phyloP scores from a whole-genome alignment of 352 stramenopile species.

The Saprolegnia diclina region DNA sequence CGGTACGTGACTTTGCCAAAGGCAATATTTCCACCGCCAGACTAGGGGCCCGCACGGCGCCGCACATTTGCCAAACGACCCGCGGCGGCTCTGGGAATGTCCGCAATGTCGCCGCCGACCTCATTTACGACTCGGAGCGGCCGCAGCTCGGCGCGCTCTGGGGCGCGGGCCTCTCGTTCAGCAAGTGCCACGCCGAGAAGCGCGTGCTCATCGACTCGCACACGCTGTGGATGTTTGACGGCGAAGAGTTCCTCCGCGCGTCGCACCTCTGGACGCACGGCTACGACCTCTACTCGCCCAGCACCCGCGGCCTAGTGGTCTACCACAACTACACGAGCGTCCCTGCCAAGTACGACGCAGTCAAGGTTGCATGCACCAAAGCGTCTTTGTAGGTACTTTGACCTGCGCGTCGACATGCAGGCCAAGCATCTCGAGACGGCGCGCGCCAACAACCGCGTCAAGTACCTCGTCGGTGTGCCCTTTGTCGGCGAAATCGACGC shows the following conservation, averaged over 20 bases:
- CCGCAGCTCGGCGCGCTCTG: constrained; percentile 20
- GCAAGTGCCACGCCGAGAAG: constrained; percentile 76
- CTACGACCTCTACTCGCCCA: constrained; percentile 86
- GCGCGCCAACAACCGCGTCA: constrained; percentile 53
- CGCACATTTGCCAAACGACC: constrained; percentile 23
- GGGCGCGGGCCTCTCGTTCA: constrained; percentile 47
- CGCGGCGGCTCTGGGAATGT: constrained; percentile 17
- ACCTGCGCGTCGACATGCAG: constrained; percentile 42
- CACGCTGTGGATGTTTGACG: constrained; percentile 73
- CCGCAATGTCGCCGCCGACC: constrained; percentile 18
- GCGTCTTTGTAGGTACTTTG: constrained; percentile 35
- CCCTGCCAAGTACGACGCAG: constrained; percentile 32
- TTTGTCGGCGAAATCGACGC: constrained; percentile 55
- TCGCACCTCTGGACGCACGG: constrained; percentile 73
- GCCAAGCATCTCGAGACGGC: constrained; percentile 45
- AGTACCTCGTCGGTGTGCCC: constrained; percentile 47
- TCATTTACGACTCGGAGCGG: constrained; percentile 10
- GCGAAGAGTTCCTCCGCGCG: constrained; percentile 66
- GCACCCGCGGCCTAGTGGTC: constrained; percentile 54
- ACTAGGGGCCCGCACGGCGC: background rate
- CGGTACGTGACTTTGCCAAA: background rate
- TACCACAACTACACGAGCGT: constrained; percentile 78
- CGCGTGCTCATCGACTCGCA: constrained; percentile 80
- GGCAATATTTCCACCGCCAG: background rate
- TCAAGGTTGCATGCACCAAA: background rate